These are phyloP conservation scores for Dendrocalamus sinicus DNA, from an alignment of 176 grass and related monocot species.

Conservation along the genomic window DNA sequence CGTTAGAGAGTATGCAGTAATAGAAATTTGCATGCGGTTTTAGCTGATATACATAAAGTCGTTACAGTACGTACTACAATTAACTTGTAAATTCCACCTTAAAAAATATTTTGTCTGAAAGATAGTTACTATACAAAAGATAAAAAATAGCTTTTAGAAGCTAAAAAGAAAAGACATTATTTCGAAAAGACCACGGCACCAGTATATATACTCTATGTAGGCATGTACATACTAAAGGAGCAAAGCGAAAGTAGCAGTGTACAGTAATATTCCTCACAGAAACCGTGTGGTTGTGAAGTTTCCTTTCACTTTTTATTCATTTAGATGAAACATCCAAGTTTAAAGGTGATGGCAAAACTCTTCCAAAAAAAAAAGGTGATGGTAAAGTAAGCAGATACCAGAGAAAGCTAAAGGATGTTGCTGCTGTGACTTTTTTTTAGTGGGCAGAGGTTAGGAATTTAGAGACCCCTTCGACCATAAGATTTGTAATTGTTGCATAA, in stretches of 20 bases:
- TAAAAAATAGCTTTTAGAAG: too few species aligned
- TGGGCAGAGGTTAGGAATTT: background rate
- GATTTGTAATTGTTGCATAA: background rate
- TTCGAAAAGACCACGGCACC: background rate
- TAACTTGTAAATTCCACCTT: too few species aligned
- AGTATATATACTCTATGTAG: slow-evolving; percentile 8
- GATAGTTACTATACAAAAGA: too few species aligned
- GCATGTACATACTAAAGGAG: slow-evolving; percentile 19
- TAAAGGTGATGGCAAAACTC: slow-evolving; percentile 4
- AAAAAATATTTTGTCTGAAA: too few species aligned
- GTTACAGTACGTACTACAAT: too few species aligned
- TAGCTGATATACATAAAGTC: too few species aligned
- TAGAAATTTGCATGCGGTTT: too few species aligned
- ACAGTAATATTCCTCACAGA: slow-evolving; percentile 33
- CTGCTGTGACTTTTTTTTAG: slow-evolving; percentile 22
- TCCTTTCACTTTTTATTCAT: slow-evolving; percentile 32
- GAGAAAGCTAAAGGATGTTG: background rate
- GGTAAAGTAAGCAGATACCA: slow-evolving; percentile 8
- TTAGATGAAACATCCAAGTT: slow-evolving; percentile 27
- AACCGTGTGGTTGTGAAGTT: slow-evolving; percentile 41
- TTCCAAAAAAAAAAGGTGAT: background rate
- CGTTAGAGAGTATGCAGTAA: too few species aligned
- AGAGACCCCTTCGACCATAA: background rate
- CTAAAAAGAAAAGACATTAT: background rate
- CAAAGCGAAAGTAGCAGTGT: background rate